Evolutionary conservation across 2,329 filamentous ascomycete genomes (phyloP).

Genomic region (Neobulgaria alba): DNA sequence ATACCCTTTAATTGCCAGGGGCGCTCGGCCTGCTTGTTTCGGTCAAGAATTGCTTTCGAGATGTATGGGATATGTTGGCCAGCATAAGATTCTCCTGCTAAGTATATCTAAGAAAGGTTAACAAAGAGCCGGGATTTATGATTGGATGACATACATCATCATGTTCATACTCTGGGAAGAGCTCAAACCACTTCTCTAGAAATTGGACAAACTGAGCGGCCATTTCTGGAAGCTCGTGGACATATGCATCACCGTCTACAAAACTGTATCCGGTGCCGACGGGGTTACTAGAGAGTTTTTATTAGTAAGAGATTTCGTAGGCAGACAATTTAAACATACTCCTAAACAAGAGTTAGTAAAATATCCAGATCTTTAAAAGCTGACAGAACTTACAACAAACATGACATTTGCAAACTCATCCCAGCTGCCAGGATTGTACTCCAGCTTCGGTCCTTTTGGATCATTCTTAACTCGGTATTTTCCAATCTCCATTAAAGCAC

Average conservation of each 20-base stretch:
- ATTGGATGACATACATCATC: slow-evolving; percentile 66
- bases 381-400: slow-evolving; percentile 54
- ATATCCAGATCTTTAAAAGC: not conserved
- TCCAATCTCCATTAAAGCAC: slow-evolving; percentile 71
- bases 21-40: slow-evolving; percentile 56
- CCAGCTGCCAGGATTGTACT: slow-evolving; percentile 91
- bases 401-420: slow-evolving; percentile 95
- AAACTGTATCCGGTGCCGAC: slow-evolving; percentile 96
- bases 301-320: not conserved
- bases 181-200: slow-evolving; percentile 78
- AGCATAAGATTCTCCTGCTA: slow-evolving; percentile 93
- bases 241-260: slow-evolving; percentile 78
- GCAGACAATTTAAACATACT: not conserved
- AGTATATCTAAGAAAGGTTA: slow-evolving; percentile 60
- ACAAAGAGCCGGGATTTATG: slow-evolving; percentile 4
- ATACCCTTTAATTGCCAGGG: slow-evolving; percentile 77
- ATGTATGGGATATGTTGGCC: slow-evolving; percentile 98
- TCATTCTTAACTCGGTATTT: slow-evolving; percentile 80
- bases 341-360: slow-evolving; percentile 1
- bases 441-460: slow-evolving; percentile 44
- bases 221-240: slow-evolving; percentile 83
- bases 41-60: slow-evolving; percentile 78
- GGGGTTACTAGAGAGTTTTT: slow-evolving; percentile 58
- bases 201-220: slow-evolving; percentile 80
- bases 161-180: slow-evolving; percentile 85